Percentiles rank a stretch among this genome's conserved stretches.
These are phyloP conservation scores for Calonectria ilicicola DNA, from an alignment of 2,329 filamentous ascomycete species.

Conservation along the genomic window DNA sequence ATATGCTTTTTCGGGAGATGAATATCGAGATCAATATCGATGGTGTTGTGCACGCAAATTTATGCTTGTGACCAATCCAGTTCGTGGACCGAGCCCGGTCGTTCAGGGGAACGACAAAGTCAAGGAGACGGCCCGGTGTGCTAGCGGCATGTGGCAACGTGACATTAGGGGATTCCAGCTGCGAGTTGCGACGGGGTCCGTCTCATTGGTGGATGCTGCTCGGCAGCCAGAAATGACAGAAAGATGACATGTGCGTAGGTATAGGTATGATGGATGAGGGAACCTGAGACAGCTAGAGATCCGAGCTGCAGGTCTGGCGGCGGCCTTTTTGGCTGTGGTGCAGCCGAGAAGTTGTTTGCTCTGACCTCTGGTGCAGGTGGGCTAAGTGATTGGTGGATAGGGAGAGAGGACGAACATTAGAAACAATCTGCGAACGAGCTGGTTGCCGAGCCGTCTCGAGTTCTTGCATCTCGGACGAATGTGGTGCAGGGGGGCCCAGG, in stretches of 20 bases:
- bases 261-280: slow-evolving; percentile 12
- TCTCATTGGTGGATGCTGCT: slow-evolving; percentile 26
- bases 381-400: slow-evolving; percentile 12
- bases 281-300: slow-evolving; percentile 23
- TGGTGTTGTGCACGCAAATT: slow-evolving; percentile 17
- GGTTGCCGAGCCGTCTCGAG: slow-evolving; percentile 14
- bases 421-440: slow-evolving; percentile 11
- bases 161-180: neutral
- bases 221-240: slow-evolving; percentile 11
- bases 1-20: slow-evolving; percentile 16
- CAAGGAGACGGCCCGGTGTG: neutral
- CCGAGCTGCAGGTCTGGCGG: neutral
- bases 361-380: neutral
- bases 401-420: slow-evolving; percentile 17
- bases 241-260: slow-evolving; percentile 9
- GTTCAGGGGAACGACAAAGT: neutral
- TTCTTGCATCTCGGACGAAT: slow-evolving; percentile 9
- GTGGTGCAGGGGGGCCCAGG: neutral
- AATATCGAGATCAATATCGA: slow-evolving; percentile 19
- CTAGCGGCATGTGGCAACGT: neutral
- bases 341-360: neutral
- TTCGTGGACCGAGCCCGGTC: neutral
- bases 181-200: slow-evolving; percentile 11
- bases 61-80: slow-evolving; percentile 15
- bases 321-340: neutral